Evolutionary conservation across 2,329 filamentous ascomycete genomes (phyloP), one percentile per base, ranked within the genome.

Genomic region (Aureobasidium subglaciale): DNA sequence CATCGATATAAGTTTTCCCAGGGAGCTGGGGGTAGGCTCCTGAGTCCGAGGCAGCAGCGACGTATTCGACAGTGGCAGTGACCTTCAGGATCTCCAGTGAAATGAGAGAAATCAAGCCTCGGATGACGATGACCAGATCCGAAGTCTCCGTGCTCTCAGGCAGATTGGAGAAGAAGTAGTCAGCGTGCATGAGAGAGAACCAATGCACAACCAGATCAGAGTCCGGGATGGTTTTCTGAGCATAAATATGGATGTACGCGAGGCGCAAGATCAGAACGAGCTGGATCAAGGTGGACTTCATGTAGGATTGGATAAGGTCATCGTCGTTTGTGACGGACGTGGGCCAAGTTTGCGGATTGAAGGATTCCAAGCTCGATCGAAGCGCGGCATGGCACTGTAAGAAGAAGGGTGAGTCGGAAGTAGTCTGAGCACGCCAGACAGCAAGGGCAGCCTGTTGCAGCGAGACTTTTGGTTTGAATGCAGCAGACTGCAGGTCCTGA

Each of bases 51-150:
- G 20, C 29, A 22, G 20, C 18, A 11, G 18, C 64, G 48, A 85
- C 76, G 50, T 79, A 74, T 25, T 81, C 75, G 57, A 84, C 76
- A 15, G 78, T 75, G 50, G 83, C 72, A 30, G 85, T 79, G 29
- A 88, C 74, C 60, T 88, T 89, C 29, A 96, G 74, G 7, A 95
- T 77, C 7, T 82, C 78, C 34, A 95, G 70, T 0, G 88, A 92
- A 32, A 89, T 80, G 10, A 87, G 77, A 22, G 84, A 83, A 4
- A 84, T 79, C 29, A 95, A 75, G 11, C 84, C 81, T 64, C 89
- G 87, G 13, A 93, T 46, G 13, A 57, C 34, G 16, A 40, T 32
- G n/a, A 40, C 18, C 24, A 38, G 18, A 15, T 57, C 56, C 9
- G 41, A 32, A 15, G 56, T 46, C 15, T 46, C 56, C 9, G 46